phyloP scores from a whole-genome alignment of 768 basidiomycete species.

The Pleurotus platypus region DNA sequence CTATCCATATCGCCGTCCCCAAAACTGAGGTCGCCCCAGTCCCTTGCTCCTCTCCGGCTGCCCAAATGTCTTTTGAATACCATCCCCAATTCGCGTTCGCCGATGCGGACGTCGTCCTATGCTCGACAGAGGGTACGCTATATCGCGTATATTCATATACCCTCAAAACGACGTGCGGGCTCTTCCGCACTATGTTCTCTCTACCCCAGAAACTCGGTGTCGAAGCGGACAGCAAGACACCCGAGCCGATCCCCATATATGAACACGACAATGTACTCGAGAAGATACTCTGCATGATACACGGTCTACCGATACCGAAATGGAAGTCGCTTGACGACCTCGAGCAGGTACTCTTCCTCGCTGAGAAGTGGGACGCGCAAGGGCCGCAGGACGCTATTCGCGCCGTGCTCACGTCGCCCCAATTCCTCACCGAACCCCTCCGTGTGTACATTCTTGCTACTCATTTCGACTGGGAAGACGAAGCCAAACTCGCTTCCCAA shows the following conservation, averaged over 20 bases:
- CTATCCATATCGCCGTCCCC: neutral
- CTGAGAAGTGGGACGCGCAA: slow-evolving; percentile 71
- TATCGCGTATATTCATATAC: slow-evolving; percentile 43
- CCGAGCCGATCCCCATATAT: slow-evolving; percentile 30
- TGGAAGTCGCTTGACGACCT: slow-evolving; percentile 49
- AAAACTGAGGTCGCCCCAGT: neutral
- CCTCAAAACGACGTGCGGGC: slow-evolving; percentile 35
- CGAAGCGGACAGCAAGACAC: slow-evolving; percentile 5
- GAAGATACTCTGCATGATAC: slow-evolving; percentile 53
- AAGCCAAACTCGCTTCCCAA: slow-evolving; percentile 52
- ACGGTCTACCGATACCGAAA: slow-evolving; percentile 45
- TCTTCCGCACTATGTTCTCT: slow-evolving; percentile 56
- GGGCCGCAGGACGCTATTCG: slow-evolving; percentile 57
- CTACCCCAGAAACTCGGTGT: slow-evolving; percentile 15
- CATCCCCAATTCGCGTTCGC: slow-evolving; percentile 34
- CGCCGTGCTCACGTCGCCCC: slow-evolving; percentile 42
- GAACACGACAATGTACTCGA: slow-evolving; percentile 45
- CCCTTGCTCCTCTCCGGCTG: neutral
- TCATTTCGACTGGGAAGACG: slow-evolving; percentile 60
- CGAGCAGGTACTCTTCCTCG: slow-evolving; percentile 52
- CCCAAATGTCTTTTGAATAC: slow-evolving; percentile 8
- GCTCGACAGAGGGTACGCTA: slow-evolving; percentile 34
- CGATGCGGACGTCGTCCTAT: slow-evolving; percentile 39
- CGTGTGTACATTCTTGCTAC: slow-evolving; percentile 53
- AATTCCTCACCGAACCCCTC: slow-evolving; percentile 43